These are phyloP conservation scores for Agastache rugosa DNA, from an alignment of 257 asterid genomes.

Conservation along the genomic window DNA sequence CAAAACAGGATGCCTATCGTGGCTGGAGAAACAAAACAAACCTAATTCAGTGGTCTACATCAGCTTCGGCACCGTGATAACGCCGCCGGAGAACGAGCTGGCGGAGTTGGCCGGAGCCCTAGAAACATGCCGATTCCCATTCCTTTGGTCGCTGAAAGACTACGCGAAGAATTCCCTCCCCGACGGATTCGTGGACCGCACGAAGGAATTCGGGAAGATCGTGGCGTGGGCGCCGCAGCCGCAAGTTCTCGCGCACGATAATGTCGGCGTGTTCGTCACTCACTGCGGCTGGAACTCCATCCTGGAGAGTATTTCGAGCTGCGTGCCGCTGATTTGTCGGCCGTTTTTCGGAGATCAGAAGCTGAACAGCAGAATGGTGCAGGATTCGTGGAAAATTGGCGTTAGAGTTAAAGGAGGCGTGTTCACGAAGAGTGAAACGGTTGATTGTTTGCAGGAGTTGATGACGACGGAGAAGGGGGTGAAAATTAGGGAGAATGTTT, in stretches of 20 bases:
- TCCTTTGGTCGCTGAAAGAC: conserved; percentile 66
- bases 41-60: conserved; percentile 59
- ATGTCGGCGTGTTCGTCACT: conserved; percentile 62
- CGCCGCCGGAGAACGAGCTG: conserved; percentile 59
- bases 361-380: conserved; percentile 62
- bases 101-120: conserved; percentile 63
- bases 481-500: conserved; percentile 45
- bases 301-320: conserved; percentile 52
- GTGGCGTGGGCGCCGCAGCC: conserved; percentile 78
- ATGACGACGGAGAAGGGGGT: conserved; percentile 38
- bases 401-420: conserved; percentile 48
- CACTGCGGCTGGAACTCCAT: conserved; percentile 88
- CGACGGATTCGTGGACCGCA: conserved; percentile 55
- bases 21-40: conserved; percentile 53
- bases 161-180: conserved; percentile 48
- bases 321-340: conserved; percentile 75
- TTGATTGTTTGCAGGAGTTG: conserved; percentile 38
- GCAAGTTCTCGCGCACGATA: conserved; percentile 47
- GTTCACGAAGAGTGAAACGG: conserved; percentile 41
- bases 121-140: conserved; percentile 51
- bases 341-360: conserved; percentile 77
- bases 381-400: conserved; percentile 59
- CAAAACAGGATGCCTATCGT: conserved; percentile 53
- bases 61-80: conserved; percentile 67
- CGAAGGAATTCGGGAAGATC: conserved; percentile 47